Conservation (phyloP, 345 rosid species). For the Populus pruinosa region DNA sequence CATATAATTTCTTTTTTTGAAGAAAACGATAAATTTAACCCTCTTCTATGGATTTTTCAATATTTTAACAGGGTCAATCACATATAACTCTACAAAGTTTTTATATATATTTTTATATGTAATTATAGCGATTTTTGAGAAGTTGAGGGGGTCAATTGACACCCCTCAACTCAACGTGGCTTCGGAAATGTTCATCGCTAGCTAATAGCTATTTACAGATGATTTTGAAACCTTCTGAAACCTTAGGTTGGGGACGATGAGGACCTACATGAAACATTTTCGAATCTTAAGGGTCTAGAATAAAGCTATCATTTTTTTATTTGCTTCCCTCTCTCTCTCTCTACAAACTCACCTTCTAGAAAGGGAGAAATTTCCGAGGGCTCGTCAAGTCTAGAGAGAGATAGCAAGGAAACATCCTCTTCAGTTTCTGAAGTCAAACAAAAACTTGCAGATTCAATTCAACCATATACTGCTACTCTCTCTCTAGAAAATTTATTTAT, state of each 20-base stretch:
- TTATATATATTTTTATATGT: no score
- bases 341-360: neutral
- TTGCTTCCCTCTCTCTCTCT: neutral
- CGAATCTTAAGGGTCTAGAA: neutral
- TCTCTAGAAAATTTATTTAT: neutral
- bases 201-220: no score
- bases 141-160: no score
- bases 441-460: neutral
- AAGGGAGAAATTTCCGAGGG: neutral
- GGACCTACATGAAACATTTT: neutral
- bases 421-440: neutral
- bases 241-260: neutral
- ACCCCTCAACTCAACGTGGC: no score
- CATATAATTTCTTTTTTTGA: no score
- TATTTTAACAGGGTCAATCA: no score
- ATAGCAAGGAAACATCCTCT: neutral
- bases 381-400: neutral
- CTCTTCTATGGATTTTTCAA: no score
- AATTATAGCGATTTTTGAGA: no score
- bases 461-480: neutral
- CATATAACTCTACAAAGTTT: no score
- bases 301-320: neutral
- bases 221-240: no score
- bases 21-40: no score
- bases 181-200: no score